Evolutionary conservation across 2,329 filamentous ascomycete species (phyloP).

Genomic region (Epichloe aotearoae): DNA sequence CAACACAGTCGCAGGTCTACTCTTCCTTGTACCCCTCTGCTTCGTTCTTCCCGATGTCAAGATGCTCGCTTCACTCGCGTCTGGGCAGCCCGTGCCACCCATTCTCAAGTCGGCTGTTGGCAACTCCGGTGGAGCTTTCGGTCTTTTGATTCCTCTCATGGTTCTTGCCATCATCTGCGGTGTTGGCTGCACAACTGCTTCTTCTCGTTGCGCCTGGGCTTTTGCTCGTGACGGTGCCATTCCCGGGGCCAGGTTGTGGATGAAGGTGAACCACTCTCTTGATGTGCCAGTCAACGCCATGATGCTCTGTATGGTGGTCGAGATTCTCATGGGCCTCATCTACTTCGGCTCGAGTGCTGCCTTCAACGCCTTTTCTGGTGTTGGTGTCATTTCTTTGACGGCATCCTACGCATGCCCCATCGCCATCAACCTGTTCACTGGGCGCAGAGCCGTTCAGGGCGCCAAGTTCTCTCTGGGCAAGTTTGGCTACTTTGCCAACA

Average conservation of each 20-base stretch:
- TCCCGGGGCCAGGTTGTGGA: conserved; percentile 48
- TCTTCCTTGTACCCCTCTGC: conserved; percentile 55
- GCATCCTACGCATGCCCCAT: conserved; percentile 56
- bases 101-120: conserved; percentile 53
- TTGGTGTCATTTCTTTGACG: conserved; percentile 57
- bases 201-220: conserved; percentile 55
- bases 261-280: conserved; percentile 44
- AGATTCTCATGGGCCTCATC: conserved; percentile 51
- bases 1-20: conserved; percentile 51
- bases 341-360: conserved; percentile 57
- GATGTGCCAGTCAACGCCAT: conserved; percentile 58
- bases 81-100: conserved; percentile 48
- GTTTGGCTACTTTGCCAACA: conserved; percentile 48
- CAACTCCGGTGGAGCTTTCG: conserved; percentile 46
- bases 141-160: conserved; percentile 49
- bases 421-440: conserved; percentile 45
- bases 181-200: conserved; percentile 55
- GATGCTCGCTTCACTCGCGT: conserved; percentile 36
- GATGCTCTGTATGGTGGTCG: conserved; percentile 55
- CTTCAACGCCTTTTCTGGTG: conserved; percentile 61
- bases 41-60: conserved; percentile 55
- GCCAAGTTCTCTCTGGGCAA: conserved; percentile 49
- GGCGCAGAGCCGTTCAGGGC: conserved; percentile 43
- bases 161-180: conserved; percentile 55
- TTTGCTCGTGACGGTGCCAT: conserved; percentile 60